These are phyloP conservation scores for Nymphaea colorata DNA, from an alignment of 164 flowering plant genomes.

Conservation along the genomic window DNA sequence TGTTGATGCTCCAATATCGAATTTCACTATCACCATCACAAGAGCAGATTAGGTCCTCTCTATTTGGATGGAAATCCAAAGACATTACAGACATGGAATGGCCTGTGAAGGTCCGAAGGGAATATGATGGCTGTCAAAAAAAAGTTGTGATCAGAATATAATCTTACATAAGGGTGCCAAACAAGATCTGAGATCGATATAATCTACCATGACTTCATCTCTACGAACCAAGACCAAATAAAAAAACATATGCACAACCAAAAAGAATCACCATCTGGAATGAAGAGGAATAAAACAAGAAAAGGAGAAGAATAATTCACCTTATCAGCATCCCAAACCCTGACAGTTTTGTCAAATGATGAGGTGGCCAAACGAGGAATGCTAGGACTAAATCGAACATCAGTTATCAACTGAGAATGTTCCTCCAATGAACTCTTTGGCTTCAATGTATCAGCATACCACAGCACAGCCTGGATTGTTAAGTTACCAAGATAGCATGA, in stretches of 20 bases:
- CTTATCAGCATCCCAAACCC: constrained; percentile 83
- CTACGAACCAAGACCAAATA: neutral
- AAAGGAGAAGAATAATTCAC: constrained; percentile 25
- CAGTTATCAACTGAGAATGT: constrained; percentile 52
- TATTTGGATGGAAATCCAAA: constrained; percentile 68
- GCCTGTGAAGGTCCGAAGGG: constrained; percentile 63
- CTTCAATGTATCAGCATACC: constrained; percentile 54
- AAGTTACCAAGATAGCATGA: constrained; percentile 3
- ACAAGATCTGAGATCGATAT: too few relatives aligned
- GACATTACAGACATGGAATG: constrained; percentile 61
- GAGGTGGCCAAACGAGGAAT: constrained; percentile 73
- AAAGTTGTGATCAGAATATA: too few relatives aligned
- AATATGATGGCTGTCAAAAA: constrained; percentile 49
- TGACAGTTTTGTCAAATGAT: constrained; percentile 68
- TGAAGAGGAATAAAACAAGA: neutral
- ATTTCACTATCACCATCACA: constrained; percentile 66
- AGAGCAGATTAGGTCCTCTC: constrained; percentile 69
- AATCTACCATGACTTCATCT: too few relatives aligned
- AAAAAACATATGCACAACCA: too few relatives aligned
- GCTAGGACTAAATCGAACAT: constrained; percentile 77
- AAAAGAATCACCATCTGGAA: neutral
- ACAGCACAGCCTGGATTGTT: constrained; percentile 50
- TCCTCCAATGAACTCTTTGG: constrained; percentile 57
- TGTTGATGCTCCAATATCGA: constrained; percentile 69
- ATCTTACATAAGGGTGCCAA: too few relatives aligned